Percentiles rank a stretch among this genome's conserved stretches.
phyloP scores from a whole-genome alignment of 2,329 filamentous ascomycete genomes.

The Tothia fuscella region DNA sequence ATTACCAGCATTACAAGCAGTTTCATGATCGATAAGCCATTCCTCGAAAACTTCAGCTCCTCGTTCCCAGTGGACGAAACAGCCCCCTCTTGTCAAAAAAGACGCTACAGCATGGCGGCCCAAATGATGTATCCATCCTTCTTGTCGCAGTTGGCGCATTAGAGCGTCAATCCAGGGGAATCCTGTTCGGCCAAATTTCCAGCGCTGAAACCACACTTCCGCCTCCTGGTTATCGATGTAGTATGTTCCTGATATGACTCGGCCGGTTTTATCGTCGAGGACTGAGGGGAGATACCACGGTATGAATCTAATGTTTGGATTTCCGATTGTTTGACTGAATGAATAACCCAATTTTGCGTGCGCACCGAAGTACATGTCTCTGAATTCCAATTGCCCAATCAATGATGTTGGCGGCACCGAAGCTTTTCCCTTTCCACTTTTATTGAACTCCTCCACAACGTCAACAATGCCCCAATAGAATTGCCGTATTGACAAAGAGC shows the following conservation, averaged over 20 bases:
- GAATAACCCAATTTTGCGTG: slow-evolving; percentile 54
- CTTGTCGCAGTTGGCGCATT: slow-evolving; percentile 59
- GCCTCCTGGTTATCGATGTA: slow-evolving; percentile 50
- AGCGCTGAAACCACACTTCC: slow-evolving; percentile 55
- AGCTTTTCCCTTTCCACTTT: slow-evolving; percentile 38
- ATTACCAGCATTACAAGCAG: slow-evolving; percentile 61
- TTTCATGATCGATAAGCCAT: slow-evolving; percentile 62
- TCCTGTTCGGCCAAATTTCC: slow-evolving; percentile 57
- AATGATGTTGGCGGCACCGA: slow-evolving; percentile 53
- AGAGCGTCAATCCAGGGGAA: slow-evolving; percentile 74
- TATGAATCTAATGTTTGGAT: slow-evolving; percentile 58
- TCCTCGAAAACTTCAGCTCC: slow-evolving; percentile 71
- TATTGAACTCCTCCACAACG: slow-evolving; percentile 45
- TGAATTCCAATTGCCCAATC: slow-evolving; percentile 61
- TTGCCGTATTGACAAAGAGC: slow-evolving; percentile 54
- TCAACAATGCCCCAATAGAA: slow-evolving; percentile 63
- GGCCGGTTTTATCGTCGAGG: slow-evolving; percentile 35
- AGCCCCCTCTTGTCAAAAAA: slow-evolving; percentile 68
- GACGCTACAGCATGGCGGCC: slow-evolving; percentile 68
- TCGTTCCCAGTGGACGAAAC: slow-evolving; percentile 68
- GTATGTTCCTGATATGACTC: slow-evolving; percentile 46
- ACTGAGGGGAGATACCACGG: slow-evolving; percentile 66
- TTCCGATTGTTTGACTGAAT: slow-evolving; percentile 54
- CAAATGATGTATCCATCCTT: slow-evolving; percentile 73
- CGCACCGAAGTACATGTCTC: slow-evolving; percentile 75